phyloP scores from a whole-genome alignment of 2,329 filamentous ascomycete species.

The Pseudocercospora pini-densiflorae region DNA sequence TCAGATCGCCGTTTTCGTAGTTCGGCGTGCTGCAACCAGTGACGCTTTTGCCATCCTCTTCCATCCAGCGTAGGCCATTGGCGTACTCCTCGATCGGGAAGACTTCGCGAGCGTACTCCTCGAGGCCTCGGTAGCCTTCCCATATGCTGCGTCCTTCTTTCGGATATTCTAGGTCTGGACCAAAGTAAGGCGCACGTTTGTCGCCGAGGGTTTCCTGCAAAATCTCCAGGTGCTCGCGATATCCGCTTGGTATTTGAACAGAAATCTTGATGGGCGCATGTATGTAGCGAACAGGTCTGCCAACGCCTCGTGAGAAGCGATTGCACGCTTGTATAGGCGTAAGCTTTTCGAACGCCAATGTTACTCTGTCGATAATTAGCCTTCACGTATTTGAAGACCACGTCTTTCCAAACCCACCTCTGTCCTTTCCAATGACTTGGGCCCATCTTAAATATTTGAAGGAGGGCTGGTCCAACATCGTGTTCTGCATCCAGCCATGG shows the following conservation, averaged over 20 bases:
- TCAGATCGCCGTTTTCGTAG: slow-evolving; percentile 28
- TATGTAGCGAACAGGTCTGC: slow-evolving; percentile 77
- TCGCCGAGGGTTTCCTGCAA: slow-evolving; percentile 64
- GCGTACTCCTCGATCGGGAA: slow-evolving; percentile 94
- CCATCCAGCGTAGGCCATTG: slow-evolving; percentile 95
- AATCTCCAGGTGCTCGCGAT: slow-evolving; percentile 80
- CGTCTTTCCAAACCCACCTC: too few relatives aligned
- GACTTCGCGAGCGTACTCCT: slow-evolving; percentile 93
- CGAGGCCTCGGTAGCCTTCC: slow-evolving; percentile 87
- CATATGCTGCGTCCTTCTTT: slow-evolving; percentile 79
- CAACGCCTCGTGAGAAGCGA: slow-evolving; percentile 78
- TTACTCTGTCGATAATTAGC: slow-evolving; percentile 63
- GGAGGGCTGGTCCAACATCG: slow-evolving; percentile 87
- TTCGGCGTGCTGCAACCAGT: slow-evolving; percentile 25
- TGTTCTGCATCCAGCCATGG: slow-evolving; percentile 98
- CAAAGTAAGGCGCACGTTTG: slow-evolving; percentile 65
- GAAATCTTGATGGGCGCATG: slow-evolving; percentile 80
- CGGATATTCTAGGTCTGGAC: slow-evolving; percentile 65
- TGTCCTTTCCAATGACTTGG: slow-evolving; percentile 79
- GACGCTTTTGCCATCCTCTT: slow-evolving; percentile 45
- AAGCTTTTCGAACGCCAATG: slow-evolving; percentile 87
- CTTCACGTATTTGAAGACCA: too few relatives aligned
- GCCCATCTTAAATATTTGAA: slow-evolving; percentile 96
- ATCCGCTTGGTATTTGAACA: slow-evolving; percentile 84
- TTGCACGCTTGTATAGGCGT: slow-evolving; percentile 81